Base-by-base conservation (phyloP, 1,284 basidiomycete species). In the Cystobasidium slooffiae region DNA sequence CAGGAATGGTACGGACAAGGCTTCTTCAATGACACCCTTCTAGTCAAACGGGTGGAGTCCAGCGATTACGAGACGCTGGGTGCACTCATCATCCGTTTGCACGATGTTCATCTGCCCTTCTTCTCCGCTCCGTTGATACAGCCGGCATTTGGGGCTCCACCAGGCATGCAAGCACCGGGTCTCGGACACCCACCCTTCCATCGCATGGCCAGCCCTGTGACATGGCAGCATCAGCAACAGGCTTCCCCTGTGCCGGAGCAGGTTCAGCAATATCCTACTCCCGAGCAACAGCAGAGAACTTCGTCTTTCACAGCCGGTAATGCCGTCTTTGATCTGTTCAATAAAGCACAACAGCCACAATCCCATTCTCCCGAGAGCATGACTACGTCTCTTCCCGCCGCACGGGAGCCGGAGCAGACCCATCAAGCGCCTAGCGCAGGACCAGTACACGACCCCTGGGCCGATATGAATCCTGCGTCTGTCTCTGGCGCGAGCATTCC, bases 1-100 rank as follows among this genome's bases (percentile, higher is more conserved):
- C 94, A 98, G 84, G 92, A 93, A 79, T 98, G 96, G 96, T 91
- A 90, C 82, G 89, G 92, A 70, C 91, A 91, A 80, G 90, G 90
- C 16, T 99, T 97, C 84, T 97, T 99, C 82, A 86, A 88, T n/a
- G 85, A 89, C 58, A 89, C 93, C 76, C 86, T 98, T 41, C 88
- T 92, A 46, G 80, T 81, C 75, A 79, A 79, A 68, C 78, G 78
- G 5, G 68, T 79, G 7, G 79, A 80, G 41, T 82, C 83, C 53
- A 56, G 68, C 37, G 81, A 81, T 8, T 84, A 83, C 67, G 80
- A 80, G 55, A 80, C 83, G 16, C 80, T 84, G 18, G 82, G 80
- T 51, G 77, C 78, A 8, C 76, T 82, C 22, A 76, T 84, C n/a
- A 76, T 78, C 16, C 80, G 80, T 3, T 64, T 81, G 7, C 81